Conservation (phyloP, 208 protist genomes). For the Phytomonas francai region DNA sequence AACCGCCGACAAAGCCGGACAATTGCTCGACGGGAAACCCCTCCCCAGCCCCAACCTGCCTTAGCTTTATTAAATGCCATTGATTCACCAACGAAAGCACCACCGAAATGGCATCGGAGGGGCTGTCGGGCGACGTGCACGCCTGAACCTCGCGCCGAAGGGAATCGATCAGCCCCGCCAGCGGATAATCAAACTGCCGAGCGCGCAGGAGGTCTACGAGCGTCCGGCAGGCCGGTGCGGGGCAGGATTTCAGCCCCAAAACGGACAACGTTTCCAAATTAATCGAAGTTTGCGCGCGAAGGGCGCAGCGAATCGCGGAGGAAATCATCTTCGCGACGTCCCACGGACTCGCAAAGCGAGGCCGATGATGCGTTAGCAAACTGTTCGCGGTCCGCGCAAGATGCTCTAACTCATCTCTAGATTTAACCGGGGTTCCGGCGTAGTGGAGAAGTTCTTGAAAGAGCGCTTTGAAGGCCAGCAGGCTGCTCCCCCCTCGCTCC, state of each 20-base stretch:
- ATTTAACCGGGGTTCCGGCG: neutral
- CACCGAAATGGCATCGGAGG: neutral
- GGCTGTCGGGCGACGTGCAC: neutral
- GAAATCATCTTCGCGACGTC: conserved; percentile 22
- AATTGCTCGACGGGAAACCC: neutral
- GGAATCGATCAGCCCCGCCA: neutral
- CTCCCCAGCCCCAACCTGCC: neutral
- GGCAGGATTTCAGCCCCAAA: neutral
- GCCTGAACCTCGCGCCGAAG: neutral
- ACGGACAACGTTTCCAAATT: neutral
- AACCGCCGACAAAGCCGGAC: neutral
- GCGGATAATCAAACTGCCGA: neutral
- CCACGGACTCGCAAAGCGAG: conserved; percentile 15
- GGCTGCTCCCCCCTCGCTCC: neutral
- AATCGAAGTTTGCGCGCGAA: neutral
- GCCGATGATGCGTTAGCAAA: conserved; percentile 1
- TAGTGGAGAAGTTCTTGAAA: neutral
- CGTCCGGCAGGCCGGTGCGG: conserved; percentile 1
- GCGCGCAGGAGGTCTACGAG: neutral
- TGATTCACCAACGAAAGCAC: conserved; percentile 6
- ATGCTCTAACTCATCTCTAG: neutral
- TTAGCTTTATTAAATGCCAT: neutral
- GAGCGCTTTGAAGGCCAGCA: neutral
- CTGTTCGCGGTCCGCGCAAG: neutral
- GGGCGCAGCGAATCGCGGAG: conserved; percentile 11